These are phyloP conservation scores for Calonectria crousiana DNA, from an alignment of 2,329 filamentous ascomycete genomes.

Conservation along the genomic window DNA sequence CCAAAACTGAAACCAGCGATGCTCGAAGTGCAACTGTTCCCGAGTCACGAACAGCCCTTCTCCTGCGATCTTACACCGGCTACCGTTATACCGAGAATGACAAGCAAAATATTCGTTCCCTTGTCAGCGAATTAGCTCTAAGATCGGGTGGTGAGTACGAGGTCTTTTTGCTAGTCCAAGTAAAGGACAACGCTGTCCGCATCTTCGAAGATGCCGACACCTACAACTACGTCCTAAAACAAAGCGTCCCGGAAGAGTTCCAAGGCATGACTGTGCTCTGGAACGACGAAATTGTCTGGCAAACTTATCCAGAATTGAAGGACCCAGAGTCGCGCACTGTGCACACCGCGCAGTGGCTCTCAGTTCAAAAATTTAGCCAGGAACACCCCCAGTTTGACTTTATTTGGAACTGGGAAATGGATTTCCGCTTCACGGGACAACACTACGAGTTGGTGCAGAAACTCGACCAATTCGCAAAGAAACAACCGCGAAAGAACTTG, in stretches of 20 bases:
- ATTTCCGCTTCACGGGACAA: slow-evolving; percentile 82
- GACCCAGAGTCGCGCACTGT: slow-evolving; percentile 67
- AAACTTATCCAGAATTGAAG: slow-evolving; percentile 82
- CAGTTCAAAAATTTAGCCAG: slow-evolving; percentile 80
- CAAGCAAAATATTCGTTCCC: slow-evolving; percentile 80
- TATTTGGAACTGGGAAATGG: slow-evolving; percentile 91
- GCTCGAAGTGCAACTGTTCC: slow-evolving; percentile 39
- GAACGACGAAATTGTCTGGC: slow-evolving; percentile 79
- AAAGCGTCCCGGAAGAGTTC: slow-evolving; percentile 77
- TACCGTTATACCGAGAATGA: slow-evolving; percentile 84
- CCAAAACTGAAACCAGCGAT: slow-evolving; percentile 16
- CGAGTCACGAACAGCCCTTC: slow-evolving; percentile 75
- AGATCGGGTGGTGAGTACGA: slow-evolving; percentile 85
- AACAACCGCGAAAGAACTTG: slow-evolving; percentile 77
- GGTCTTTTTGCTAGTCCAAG: slow-evolving; percentile 83
- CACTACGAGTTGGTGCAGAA: slow-evolving; percentile 84
- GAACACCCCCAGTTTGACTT: slow-evolving; percentile 85
- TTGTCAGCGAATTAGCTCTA: slow-evolving; percentile 82
- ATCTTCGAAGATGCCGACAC: slow-evolving; percentile 71
- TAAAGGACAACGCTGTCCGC: slow-evolving; percentile 71
- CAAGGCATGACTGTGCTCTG: slow-evolving; percentile 78
- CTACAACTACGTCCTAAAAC: slow-evolving; percentile 70
- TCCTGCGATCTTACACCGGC: slow-evolving; percentile 81
- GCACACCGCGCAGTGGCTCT: slow-evolving; percentile 76
- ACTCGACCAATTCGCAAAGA: slow-evolving; percentile 71